Conservation (phyloP, 331 rosid genomes). For the Cydonia oblonga region DNA sequence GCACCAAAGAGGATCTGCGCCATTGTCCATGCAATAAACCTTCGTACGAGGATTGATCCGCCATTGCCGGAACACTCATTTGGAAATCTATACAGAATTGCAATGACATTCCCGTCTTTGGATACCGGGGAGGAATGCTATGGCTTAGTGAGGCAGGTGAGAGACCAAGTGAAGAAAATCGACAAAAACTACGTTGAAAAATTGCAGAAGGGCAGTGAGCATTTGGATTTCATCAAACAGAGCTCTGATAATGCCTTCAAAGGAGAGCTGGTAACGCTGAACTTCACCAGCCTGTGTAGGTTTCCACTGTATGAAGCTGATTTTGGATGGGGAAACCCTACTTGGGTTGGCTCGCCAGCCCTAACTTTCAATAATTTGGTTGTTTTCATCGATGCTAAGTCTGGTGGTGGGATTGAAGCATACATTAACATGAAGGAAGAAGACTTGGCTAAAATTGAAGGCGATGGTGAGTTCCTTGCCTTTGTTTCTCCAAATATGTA, state of each 20-base stretch:
- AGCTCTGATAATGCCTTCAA: neutral
- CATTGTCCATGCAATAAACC: conserved; percentile 21
- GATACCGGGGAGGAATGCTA: neutral
- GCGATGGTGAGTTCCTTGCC: conserved; percentile 14
- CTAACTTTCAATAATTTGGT: conserved; percentile 15
- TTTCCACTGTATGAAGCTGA: conserved; percentile 31
- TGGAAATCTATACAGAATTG: conserved; percentile 20
- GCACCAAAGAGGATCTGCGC: neutral
- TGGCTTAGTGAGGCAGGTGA: conserved; percentile 9
- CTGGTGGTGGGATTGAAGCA: conserved; percentile 26
- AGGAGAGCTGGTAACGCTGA: conserved; percentile 9
- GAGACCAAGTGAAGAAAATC: conserved; percentile 15
- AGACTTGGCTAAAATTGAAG: conserved; percentile 19
- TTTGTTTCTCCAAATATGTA: neutral
- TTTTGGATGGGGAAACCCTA: conserved; percentile 32
- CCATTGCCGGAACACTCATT: conserved; percentile 16
- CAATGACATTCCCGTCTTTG: neutral
- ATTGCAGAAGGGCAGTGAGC: conserved; percentile 7
- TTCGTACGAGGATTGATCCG: conserved; percentile 25
- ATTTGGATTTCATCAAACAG: neutral
- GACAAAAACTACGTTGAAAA: conserved; percentile 9
- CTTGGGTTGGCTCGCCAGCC: conserved; percentile 23
- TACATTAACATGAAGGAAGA: conserved; percentile 11
- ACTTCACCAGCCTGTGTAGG: conserved; percentile 26
- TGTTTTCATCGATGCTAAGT: conserved; percentile 12